phyloP scores from a whole-genome alignment of 768 basidiomycete genomes.

The Auricularia heimuer region DNA sequence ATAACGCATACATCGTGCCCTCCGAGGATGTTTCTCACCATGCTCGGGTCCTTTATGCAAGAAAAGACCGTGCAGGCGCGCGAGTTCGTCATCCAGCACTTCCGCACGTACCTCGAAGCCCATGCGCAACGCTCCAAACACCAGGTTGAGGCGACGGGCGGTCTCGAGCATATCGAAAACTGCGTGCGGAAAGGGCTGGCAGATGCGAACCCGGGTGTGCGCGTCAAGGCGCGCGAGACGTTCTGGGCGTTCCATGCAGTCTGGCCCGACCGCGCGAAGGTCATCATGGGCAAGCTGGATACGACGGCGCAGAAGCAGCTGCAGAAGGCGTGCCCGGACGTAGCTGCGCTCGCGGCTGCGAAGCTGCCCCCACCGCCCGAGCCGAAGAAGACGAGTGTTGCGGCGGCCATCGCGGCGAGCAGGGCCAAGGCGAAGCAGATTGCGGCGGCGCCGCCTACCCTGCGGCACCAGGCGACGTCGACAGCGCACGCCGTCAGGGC shows the following conservation, averaged over 20 bases:
- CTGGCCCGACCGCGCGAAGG: constrained; percentile 62
- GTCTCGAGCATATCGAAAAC: constrained; percentile 64
- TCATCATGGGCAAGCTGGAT: constrained; percentile 62
- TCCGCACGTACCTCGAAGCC: constrained; percentile 63
- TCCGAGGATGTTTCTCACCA: constrained; percentile 56
- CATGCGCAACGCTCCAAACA: constrained; percentile 58
- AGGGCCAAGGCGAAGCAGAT: constrained; percentile 80
- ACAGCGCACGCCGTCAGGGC: constrained; percentile 39
- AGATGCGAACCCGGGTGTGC: constrained; percentile 73
- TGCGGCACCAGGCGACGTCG: constrained; percentile 77
- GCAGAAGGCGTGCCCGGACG: constrained; percentile 73
- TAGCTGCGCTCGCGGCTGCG: constrained; percentile 28
- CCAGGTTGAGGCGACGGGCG: constrained; percentile 58
- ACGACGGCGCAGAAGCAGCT: constrained; percentile 63
- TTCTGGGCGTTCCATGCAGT: constrained; percentile 76
- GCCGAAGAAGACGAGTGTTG: constrained; percentile 70
- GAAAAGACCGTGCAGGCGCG: constrained; percentile 80
- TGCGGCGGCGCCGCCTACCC: constrained; percentile 67
- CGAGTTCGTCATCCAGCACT: constrained; percentile 52
- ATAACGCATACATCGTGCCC: constrained; percentile 61
- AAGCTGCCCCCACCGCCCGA: constrained; percentile 44
- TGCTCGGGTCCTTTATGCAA: constrained; percentile 56
- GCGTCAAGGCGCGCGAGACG: constrained; percentile 55
- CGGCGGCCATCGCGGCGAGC: constrained; percentile 83
- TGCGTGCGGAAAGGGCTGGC: constrained; percentile 59